Evolutionary conservation across 2,329 filamentous ascomycete species (phyloP).

Genomic region (Colletotrichum lini): DNA sequence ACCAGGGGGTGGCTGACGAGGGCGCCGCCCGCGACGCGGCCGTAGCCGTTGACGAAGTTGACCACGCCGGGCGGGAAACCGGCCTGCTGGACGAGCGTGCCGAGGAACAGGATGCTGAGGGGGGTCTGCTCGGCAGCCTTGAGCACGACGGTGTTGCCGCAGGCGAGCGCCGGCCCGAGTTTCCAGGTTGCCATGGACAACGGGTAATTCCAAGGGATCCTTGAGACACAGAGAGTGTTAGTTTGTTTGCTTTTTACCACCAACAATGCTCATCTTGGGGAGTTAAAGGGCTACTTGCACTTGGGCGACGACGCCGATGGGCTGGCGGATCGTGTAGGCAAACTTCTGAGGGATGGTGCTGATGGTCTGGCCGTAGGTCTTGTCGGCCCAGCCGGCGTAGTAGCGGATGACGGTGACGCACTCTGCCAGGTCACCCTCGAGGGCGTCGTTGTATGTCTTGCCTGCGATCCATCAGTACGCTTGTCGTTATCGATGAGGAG

Average conservation of each 20-base stretch:
- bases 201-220: slow-evolving; percentile 82
- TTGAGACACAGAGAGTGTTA: not conserved
- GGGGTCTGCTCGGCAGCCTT: slow-evolving; percentile 79
- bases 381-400: slow-evolving; percentile 85
- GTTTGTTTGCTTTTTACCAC: not conserved
- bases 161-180: slow-evolving; percentile 78
- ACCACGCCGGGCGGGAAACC: slow-evolving; percentile 85
- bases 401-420: slow-evolving; percentile 71
- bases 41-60: slow-evolving; percentile 82
- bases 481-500: no score
- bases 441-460: slow-evolving; percentile 77
- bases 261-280: not conserved
- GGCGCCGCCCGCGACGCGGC: slow-evolving; percentile 76
- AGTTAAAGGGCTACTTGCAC: slow-evolving; percentile 58
- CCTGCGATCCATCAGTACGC: slow-evolving; percentile 14
- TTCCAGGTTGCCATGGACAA: slow-evolving; percentile 72
- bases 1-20: slow-evolving; percentile 77
- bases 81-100: slow-evolving; percentile 77
- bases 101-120: slow-evolving; percentile 75
- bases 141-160: slow-evolving; percentile 74
- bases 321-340: slow-evolving; percentile 82
- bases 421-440: slow-evolving; percentile 73
- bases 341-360: slow-evolving; percentile 78
- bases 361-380: slow-evolving; percentile 84
- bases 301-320: slow-evolving; percentile 80